Evolutionary conservation across 495 filamentous ascomycete genomes (phyloP), one percentile per base, ranked within the genome.

Genomic region (Staphylotrichum tortipilum): DNA sequence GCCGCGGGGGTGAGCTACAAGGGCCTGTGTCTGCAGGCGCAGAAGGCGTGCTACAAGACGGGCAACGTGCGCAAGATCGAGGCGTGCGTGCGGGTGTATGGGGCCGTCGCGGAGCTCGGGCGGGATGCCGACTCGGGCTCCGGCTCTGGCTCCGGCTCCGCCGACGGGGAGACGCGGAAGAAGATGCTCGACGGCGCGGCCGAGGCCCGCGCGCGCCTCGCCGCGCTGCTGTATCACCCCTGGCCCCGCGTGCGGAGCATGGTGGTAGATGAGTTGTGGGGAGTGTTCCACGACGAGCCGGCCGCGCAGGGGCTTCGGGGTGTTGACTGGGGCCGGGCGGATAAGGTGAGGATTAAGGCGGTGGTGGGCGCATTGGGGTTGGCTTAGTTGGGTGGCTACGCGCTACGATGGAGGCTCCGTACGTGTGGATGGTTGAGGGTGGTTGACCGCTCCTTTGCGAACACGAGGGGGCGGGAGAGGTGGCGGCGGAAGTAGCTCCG

Each of bases 1-100:
- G 37, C 22, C 17, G 24, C 37, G 14, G 52, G 14, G 8, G 49
- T 69, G 2, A 61, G 68, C 37, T 63, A 67, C 40, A 75, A 76
- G 54, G 75, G 62, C 19, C 62, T 94, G 17, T 89, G 89, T 47
- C 67, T 79, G 26, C 65, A 79, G 12, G 76, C 81, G 8, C 88
- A 91, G 55, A 87, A 84, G 64, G 74, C 86, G 4, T 87, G 89
- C 57, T 88, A 83, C 72, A 90, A 89, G 68, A 84, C 86, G 9
- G 75, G 78, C 10, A 88, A 86, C 60, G 79, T 94, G 5, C 73
- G 78, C 23, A 87, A 89, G 56, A 71, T 97, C 9, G 79, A 85
- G 60, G 85, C 86, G 1, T 88, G 85, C 15, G 68, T 94, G 36
- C 80, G 78, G 48, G 76, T 89, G 5, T 97, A 95, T 66, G 77